Evolutionary conservation across 2,329 filamentous ascomycete genomes (phyloP), one percentile per base, ranked within the genome.

Genomic region (Cadophora gregata): DNA sequence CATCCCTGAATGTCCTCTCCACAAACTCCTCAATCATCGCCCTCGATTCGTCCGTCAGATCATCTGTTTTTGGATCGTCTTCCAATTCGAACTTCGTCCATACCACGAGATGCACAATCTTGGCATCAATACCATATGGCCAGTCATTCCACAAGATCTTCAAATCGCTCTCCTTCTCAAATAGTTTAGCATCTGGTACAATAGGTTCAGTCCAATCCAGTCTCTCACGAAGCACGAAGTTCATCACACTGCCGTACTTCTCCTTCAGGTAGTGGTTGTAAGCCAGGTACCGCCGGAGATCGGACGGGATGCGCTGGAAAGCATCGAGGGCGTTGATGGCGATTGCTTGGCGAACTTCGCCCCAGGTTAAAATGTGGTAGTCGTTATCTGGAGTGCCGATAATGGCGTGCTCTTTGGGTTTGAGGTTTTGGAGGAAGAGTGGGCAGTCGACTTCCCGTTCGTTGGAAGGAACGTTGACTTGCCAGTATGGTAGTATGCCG

Each of bases 41-140:
- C 59, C 88, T 84, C 8, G 88, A 87, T 68, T 83, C 78, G 3
- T 86, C 82, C 0, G 90, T 93, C 76, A 96, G 79, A 70, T 93
- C 88, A 6, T 76, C 80, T 0, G 83, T 80, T 16, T 65, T 75
- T 4, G 80, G 78, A 73, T 96, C 89, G 65, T 93, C 91, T 62
- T 88, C 84, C 27, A 97, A 82, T 58, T 86, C 83, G 75, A 97
- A 97, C 79, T 97, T 97, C 58, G 92, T 96, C 95, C 95, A 98
- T 14, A 97, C 88, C 5, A 97, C 92, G 2, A 97, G 82, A 77
- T 97, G 95, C 19, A 92, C 86, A 70, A 97, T 94, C 61, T 86
- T 84, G 56, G 82, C 76, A 73, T 96, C 93, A 62, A 97, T 83
- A 0, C 93, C 93, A 75, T 97, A 98, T 0, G 95, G 95, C 92